phyloP scores from a whole-genome alignment of 2,329 filamentous ascomycete genomes.

The Calonectria montana region DNA sequence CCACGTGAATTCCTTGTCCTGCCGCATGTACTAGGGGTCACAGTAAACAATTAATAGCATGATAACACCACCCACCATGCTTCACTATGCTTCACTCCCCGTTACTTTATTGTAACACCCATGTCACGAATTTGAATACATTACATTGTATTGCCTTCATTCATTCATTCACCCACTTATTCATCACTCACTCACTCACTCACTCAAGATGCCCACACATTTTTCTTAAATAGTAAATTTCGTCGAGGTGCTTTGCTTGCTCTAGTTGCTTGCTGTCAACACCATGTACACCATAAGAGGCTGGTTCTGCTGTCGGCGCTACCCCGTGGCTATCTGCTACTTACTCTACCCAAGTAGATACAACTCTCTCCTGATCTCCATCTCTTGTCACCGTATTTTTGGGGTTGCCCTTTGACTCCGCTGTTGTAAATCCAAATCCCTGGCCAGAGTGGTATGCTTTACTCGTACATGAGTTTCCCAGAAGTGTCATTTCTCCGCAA shows the following conservation, averaged over 20 bases:
- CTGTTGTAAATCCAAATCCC: constrained; percentile 25
- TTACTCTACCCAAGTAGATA: background rate
- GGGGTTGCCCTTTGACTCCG: constrained; percentile 16
- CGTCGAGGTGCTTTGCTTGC: constrained; percentile 31
- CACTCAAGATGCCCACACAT: background rate
- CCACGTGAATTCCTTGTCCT: background rate
- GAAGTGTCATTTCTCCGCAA: constrained; percentile 23
- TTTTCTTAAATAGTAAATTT: constrained; percentile 27
- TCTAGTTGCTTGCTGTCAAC: constrained; percentile 7
- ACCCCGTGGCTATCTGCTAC: constrained; percentile 21
- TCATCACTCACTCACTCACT: background rate
- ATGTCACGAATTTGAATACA: too few relatives aligned
- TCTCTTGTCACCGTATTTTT: constrained; percentile 10
- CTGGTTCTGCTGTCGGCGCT: constrained; percentile 24
- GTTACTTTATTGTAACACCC: too few relatives aligned
- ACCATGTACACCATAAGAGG: constrained; percentile 31
- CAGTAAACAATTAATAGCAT: too few relatives aligned
- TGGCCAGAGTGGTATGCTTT: constrained; percentile 30
- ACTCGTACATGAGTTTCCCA: constrained; percentile 36
- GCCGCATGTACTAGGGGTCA: too few relatives aligned
- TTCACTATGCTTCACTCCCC: too few relatives aligned
- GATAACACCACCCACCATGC: too few relatives aligned
- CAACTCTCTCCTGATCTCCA: background rate
- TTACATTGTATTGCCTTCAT: too few relatives aligned
- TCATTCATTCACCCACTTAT: too few relatives aligned